These are phyloP conservation scores for Schizothecium vesticola DNA, from an alignment of 495 filamentous ascomycete genomes.

Conservation along the genomic window DNA sequence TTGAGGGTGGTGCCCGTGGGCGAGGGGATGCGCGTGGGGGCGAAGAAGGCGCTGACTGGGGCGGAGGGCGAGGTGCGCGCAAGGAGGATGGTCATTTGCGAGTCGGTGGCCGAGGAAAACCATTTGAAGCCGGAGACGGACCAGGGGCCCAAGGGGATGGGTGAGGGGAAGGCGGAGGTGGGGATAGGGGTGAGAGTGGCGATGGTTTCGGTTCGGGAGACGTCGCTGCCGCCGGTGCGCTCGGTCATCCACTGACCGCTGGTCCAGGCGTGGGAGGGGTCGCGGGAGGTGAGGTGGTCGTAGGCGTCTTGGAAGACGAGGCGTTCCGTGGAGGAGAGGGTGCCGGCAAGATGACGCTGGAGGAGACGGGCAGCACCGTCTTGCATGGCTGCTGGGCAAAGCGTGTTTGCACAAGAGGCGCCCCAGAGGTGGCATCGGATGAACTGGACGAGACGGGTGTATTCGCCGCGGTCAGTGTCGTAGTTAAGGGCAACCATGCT, in stretches of 20 bases:
- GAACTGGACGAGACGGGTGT: conserved; percentile 51
- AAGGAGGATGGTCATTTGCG: conserved; percentile 63
- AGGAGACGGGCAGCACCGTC: conserved; percentile 65
- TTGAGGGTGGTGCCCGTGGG: conserved; percentile 45
- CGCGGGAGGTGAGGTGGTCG: conserved; percentile 46
- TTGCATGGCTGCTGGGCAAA: conserved; percentile 65
- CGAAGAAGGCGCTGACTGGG: conserved; percentile 58
- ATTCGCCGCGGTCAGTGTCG: conserved; percentile 39
- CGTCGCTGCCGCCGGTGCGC: conserved; percentile 67
- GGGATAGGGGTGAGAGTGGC: conserved; percentile 25
- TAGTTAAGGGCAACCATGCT: conserved; percentile 51
- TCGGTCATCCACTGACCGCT: conserved; percentile 87
- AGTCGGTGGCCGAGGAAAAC: conserved; percentile 72
- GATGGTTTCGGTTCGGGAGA: conserved; percentile 66
- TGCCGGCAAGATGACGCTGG: conserved; percentile 40
- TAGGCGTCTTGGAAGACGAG: conserved; percentile 48
- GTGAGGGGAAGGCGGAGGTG: conserved; percentile 14
- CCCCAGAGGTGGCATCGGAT: conserved; percentile 59
- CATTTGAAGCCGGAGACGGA: conserved; percentile 66
- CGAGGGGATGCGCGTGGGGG: conserved; percentile 49
- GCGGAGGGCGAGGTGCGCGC: conserved; percentile 50
- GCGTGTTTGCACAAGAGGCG: conserved; percentile 54
- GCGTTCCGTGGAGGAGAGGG: conserved; percentile 20
- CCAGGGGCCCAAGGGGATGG: conserved; percentile 53
- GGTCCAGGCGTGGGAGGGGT: conserved; percentile 60